Base-by-base conservation (phyloP, 805 yeast genomes). In the Teunomyces panamensis region DNA sequence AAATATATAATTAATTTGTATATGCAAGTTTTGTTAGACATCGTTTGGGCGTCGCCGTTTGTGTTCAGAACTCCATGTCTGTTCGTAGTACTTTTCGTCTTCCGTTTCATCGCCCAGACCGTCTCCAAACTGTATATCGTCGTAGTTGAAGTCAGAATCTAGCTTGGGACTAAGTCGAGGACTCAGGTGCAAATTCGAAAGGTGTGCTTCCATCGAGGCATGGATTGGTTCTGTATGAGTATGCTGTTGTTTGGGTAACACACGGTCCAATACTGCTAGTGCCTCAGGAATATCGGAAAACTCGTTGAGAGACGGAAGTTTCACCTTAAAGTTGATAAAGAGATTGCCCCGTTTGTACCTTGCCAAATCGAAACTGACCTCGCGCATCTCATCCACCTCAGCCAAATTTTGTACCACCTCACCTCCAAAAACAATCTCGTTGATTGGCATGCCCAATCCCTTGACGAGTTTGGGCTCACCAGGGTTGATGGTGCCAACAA, bases 381-480 rank as follows among this genome's bases (percentile, higher is more conserved):
- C 62, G 8, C 46, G 45, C 26, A 43, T 41, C n/a, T 54, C 55
- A 10, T 56, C 49, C 0, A 49, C 45, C 6, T 54, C 53, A 3
- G 48, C 51, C 9, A 51, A 43, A 2, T 55, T 57, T 36, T 71
- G 71, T 41, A 49, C 55, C 44, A 56, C 62, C 26, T 56, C 53
- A 3, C 69, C 71, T 30, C 63, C 59, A 2, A 42, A 49, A n/a
- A 55, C 47, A 3, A 52, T 48, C 17, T 56, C 56, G 27, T 53
- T 55, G 30, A 75, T 69, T 10, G 91, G 90, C 89, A 84, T 84
- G 5, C 91, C 91, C 42, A 68, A 61, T 1, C 78, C 78, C 47
- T 69, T 68, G 3, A 80, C 67, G 14, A 75, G 60, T 52, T 80
- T 81, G 10, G 80, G 66, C 5, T 71, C 62, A 13, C 76, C 78